phyloP scores from a whole-genome alignment of 352 stramenopile species.

The Phytophthora meadii region DNA sequence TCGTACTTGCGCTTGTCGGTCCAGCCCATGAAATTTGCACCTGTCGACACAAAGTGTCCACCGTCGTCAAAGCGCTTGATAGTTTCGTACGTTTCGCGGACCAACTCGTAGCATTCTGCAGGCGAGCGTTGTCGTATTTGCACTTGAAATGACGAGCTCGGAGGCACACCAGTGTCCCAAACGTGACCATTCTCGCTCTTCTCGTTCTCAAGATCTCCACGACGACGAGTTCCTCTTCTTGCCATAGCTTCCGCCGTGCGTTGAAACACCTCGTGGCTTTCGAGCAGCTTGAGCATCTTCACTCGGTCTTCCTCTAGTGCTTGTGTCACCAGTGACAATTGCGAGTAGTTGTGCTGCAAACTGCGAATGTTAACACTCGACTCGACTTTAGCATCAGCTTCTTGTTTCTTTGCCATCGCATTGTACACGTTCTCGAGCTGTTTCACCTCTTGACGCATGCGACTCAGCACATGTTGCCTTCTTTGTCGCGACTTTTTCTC shows the following conservation, averaged over 20 bases:
- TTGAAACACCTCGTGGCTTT: slow-evolving; percentile 45
- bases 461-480: slow-evolving; percentile 25
- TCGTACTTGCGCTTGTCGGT: slow-evolving; percentile 55
- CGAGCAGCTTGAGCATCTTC: slow-evolving; percentile 40
- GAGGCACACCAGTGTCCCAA: slow-evolving; percentile 37
- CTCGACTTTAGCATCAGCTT: slow-evolving; percentile 12
- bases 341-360: slow-evolving; percentile 38
- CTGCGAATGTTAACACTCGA: slow-evolving; percentile 1
- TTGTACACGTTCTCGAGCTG: slow-evolving; percentile 56
- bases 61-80: slow-evolving; percentile 52
- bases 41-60: slow-evolving; percentile 40
- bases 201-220: slow-evolving; percentile 1
- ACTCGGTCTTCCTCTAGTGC: slow-evolving; percentile 51
- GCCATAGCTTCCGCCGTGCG: slow-evolving; percentile 37
- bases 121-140: slow-evolving; percentile 24
- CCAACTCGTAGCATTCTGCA: slow-evolving; percentile 52
- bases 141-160: slow-evolving; percentile 46
- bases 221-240: slow-evolving; percentile 8
- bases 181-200: slow-evolving; percentile 7
- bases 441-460: slow-evolving; percentile 63
- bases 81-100: slow-evolving; percentile 65
- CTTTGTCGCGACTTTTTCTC: slow-evolving; percentile 61
- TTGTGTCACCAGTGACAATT: slow-evolving; percentile 46
- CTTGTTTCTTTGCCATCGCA: slow-evolving; percentile 32
- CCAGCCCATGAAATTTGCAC: slow-evolving; percentile 56